phyloP scores from a whole-genome alignment of 345 rosid species.

The Combretum micranthum region DNA sequence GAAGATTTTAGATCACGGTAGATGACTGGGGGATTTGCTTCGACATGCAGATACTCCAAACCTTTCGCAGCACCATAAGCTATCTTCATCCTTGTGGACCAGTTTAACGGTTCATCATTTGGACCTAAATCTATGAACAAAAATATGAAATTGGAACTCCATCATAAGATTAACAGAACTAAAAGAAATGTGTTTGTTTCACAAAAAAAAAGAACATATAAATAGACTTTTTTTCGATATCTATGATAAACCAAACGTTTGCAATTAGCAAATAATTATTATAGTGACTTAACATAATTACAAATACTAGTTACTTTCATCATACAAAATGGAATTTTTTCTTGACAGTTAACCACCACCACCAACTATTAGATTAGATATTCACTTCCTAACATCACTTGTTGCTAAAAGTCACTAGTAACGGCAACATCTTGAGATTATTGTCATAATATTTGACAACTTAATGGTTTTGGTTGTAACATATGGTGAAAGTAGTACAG shows the following conservation, averaged over 20 bases:
- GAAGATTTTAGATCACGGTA: slow-evolving; percentile 23
- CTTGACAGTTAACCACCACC: no score
- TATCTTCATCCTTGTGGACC: slow-evolving; percentile 22
- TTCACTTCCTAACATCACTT: no score
- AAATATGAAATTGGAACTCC: not conserved
- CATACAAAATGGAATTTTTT: no score
- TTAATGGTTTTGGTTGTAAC: no score
- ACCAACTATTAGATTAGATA: no score
- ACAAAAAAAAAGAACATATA: not conserved
- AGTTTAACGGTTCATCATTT: slow-evolving; percentile 10
- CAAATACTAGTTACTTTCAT: no score
- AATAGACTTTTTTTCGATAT: not conserved
- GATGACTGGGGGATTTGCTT: slow-evolving; percentile 22
- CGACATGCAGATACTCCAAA: slow-evolving; percentile 23
- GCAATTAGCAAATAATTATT: not conserved
- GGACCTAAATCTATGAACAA: slow-evolving; percentile 9
- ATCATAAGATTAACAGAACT: not conserved
- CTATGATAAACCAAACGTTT: not conserved
- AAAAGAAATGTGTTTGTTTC: not conserved
- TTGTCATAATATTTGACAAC: no score
- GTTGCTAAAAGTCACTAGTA: no score
- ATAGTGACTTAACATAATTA: not conserved
- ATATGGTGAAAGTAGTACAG: no score
- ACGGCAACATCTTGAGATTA: no score
- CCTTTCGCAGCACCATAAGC: slow-evolving; percentile 25